Conservation (phyloP, 208 protist genomes). For the Leishmania aethiopica region DNA sequence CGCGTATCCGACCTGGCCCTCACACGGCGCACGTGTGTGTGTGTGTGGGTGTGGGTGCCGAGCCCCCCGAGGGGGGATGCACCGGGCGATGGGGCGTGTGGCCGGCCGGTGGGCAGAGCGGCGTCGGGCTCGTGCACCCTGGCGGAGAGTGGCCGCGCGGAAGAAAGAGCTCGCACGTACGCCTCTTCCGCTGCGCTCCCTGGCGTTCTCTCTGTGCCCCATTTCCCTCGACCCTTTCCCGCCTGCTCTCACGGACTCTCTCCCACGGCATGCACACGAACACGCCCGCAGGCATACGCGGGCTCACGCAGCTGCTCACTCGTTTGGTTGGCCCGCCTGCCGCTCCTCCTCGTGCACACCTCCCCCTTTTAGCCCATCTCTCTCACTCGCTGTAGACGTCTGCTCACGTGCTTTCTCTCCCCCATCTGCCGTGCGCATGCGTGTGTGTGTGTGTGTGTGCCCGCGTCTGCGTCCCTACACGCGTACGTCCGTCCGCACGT, state of each 20-base stretch:
- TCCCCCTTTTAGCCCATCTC: background rate
- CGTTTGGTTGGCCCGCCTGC: background rate
- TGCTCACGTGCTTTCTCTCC: background rate
- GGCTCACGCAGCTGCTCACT: background rate
- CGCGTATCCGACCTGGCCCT: background rate
- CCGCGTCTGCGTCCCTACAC: background rate
- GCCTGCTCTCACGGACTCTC: background rate
- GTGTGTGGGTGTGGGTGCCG: background rate
- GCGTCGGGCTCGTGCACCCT: background rate
- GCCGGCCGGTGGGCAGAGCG: background rate
- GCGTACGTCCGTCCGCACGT: background rate
- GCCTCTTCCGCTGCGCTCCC: background rate
- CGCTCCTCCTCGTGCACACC: background rate
- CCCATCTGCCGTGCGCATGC: background rate
- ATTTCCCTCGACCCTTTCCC: background rate
- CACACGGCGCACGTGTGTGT: background rate
- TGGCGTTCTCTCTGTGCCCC: background rate
- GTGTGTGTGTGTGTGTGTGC: background rate
- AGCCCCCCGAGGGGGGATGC: background rate
- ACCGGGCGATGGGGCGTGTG: background rate
- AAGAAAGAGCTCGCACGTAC: background rate
- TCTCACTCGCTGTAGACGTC: background rate
- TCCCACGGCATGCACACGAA: background rate
- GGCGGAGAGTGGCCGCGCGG: background rate
- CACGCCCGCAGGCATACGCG: background rate